Base-by-base conservation (phyloP, 768 basidiomycete genomes). In the Amanita exitialis region DNA sequence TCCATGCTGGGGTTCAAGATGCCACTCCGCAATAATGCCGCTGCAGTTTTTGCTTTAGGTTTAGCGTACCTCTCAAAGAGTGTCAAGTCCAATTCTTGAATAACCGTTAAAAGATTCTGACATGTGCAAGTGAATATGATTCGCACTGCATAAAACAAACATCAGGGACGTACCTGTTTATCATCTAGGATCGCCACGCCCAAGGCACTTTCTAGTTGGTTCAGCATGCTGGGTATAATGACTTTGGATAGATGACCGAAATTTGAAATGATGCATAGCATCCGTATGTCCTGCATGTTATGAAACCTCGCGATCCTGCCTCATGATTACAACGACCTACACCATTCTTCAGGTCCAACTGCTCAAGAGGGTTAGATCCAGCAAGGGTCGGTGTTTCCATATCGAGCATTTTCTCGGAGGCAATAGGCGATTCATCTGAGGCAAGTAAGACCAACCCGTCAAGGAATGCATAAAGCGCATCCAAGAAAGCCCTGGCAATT, bases 191-290 rank as follows among this genome's bases (percentile, higher is more conserved):
- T 77, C 28, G 81, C 77, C 46, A 80, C 71, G 36, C 82, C 82
- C 60, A 94, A 83, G 3, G 83, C 79, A 46, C 69, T 77, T 63
- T 93, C 87, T 28, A 97, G 75, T 58, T 92, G 85, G 47, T 70
- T 75, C 44, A 92, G 75, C 80, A 97, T 84, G 53, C 70, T 78
- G 0, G 92, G 90, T 20, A 97, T 78, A 30, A 88, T 67, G 0
- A 70, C 67, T 50, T 76, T 76, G 50, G 80, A 79, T 23, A 99
- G 74, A 58, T 90, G 77, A 10, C 77, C 78, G 57, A 98, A 82
- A 63, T 98, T 97, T 13, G 91, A 90, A 28, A 97, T 73, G 37
- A 96, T 90, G 36, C 97, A 70, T 13, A 99, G 74, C 42, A 94
- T 73, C 41, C 95, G 81, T 12, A 78, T 86, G 61, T 95, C 88